These are phyloP conservation scores for Colletotrichum theobromicola DNA, from an alignment of 2,329 filamentous ascomycete species.

Conservation along the genomic window DNA sequence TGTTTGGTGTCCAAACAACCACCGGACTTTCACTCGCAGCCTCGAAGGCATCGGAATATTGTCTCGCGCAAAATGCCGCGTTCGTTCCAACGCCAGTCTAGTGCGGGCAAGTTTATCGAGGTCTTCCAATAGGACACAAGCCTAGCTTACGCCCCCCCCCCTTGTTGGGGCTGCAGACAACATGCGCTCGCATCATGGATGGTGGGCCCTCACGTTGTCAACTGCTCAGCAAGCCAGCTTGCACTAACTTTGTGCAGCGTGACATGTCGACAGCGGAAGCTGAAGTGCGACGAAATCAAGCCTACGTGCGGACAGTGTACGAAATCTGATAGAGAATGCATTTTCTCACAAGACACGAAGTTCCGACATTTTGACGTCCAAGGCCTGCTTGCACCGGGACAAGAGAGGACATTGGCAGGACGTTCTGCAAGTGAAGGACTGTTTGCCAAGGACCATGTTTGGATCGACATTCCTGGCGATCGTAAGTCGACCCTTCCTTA, in stretches of 20 bases:
- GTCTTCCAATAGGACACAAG: not conserved
- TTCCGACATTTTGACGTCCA: not conserved
- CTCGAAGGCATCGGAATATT: not conserved
- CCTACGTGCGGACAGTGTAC: slow-evolving; percentile 25
- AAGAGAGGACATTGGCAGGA: not conserved
- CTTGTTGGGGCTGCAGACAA: not conserved
- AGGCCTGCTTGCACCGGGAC: not conserved
- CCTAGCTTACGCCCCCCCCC: not conserved
- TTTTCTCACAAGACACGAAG: not conserved
- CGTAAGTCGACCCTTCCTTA: not conserved
- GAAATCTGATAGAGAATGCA: slow-evolving; percentile 20
- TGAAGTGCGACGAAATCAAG: slow-evolving; percentile 30
- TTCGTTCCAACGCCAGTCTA: not conserved
- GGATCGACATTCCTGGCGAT: not conserved
- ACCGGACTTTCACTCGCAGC: not conserved
- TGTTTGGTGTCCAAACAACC: not conserved
- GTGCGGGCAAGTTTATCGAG: not conserved
- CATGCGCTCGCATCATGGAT: slow-evolving; percentile 4
- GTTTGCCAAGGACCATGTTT: not conserved
- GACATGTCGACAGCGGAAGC: slow-evolving; percentile 22
- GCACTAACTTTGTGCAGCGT: not conserved
- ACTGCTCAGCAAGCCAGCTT: not conserved
- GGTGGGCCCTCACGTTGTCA: not conserved
- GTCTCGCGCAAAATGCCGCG: not conserved
- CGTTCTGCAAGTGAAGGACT: not conserved